phyloP scores from a whole-genome alignment of 441 rosid genomes.

The Euphorbia schlechtendalii region DNA sequence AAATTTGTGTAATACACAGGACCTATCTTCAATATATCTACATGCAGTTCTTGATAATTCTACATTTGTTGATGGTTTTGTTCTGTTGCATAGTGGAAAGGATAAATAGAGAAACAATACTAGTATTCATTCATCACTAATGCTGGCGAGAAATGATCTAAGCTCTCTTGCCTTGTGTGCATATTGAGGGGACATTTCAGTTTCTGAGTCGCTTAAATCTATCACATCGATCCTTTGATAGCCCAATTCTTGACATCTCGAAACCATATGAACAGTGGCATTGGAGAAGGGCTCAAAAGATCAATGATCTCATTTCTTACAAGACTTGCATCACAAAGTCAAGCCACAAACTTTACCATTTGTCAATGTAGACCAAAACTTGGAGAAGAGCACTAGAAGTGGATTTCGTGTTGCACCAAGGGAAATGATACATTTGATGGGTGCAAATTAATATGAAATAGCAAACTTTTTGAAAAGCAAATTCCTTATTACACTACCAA shows the following conservation, averaged over 20 bases:
- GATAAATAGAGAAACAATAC: not conserved
- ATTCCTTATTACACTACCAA: too few relatives aligned
- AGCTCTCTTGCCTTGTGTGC: slow-evolving; percentile 57
- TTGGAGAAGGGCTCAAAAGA: slow-evolving; percentile 71
- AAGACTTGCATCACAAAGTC: not conserved
- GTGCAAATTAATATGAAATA: too few relatives aligned
- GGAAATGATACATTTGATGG: too few relatives aligned
- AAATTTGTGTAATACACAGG: not conserved
- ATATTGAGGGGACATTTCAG: slow-evolving; percentile 54
- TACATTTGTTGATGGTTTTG: too few relatives aligned
- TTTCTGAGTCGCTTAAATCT: slow-evolving; percentile 68
- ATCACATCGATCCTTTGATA: slow-evolving; percentile 33
- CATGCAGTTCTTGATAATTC: too few relatives aligned
- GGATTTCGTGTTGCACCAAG: too few relatives aligned
- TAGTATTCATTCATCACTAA: slow-evolving; percentile 16
- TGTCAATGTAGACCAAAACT: too few relatives aligned
- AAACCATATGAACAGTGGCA: slow-evolving; percentile 13
- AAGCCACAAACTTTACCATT: too few relatives aligned
- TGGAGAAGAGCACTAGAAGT: too few relatives aligned
- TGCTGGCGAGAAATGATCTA: slow-evolving; percentile 49
- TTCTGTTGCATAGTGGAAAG: not conserved
- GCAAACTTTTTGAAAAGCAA: too few relatives aligned
- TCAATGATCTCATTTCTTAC: slow-evolving; percentile 47
- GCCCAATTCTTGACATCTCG: slow-evolving; percentile 28
- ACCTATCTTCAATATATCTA: not conserved